A percentile compares a stretch with the other conserved stretches of the same genome.
phyloP scores from a whole-genome alignment of 108 stramenopile genomes.

The Cyclostephanos invisitatus region DNA sequence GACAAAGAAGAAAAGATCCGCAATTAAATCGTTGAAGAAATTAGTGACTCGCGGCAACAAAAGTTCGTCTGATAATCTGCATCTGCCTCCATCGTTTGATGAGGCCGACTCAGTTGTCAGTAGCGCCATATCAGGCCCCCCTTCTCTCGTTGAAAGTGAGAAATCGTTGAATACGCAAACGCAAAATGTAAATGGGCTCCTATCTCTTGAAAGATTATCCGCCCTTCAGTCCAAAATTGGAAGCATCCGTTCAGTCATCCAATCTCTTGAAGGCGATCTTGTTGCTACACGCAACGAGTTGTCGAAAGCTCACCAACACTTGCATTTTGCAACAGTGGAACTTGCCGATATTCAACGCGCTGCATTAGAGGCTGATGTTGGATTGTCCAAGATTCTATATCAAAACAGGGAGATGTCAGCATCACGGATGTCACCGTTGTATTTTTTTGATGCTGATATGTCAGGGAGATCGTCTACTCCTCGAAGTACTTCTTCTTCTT shows the following conservation, averaged over 20 bases:
- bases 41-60: conserved; percentile 8
- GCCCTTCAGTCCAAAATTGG: conserved; percentile 31
- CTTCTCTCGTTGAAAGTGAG: conserved; percentile 4
- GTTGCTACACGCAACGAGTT: conserved; percentile 33
- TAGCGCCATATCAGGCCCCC: neutral
- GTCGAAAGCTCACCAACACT: conserved; percentile 28
- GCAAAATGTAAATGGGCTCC: conserved; percentile 13
- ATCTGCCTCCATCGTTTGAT: neutral
- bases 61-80: neutral
- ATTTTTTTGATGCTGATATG: conserved; percentile 6
- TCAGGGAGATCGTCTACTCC: conserved; percentile 22
- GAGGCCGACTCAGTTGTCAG: conserved; percentile 1
- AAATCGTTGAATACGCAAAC: neutral
- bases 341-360: conserved; percentile 27
- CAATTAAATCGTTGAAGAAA: conserved; percentile 21
- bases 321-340: conserved; percentile 37
- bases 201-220: conserved; percentile 18
- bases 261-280: conserved; percentile 33
- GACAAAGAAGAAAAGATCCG: conserved; percentile 8
- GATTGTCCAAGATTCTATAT: conserved; percentile 14
- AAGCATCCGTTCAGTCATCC: conserved; percentile 30
- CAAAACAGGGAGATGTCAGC: conserved; percentile 1
- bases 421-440: conserved; percentile 11
- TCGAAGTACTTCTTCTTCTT: conserved; percentile 25
- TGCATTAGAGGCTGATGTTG: conserved; percentile 29